Evolutionary conservation across 78 protist genomes (phyloP).

Genomic region (Dictyostelium brefeldianum): DNA sequence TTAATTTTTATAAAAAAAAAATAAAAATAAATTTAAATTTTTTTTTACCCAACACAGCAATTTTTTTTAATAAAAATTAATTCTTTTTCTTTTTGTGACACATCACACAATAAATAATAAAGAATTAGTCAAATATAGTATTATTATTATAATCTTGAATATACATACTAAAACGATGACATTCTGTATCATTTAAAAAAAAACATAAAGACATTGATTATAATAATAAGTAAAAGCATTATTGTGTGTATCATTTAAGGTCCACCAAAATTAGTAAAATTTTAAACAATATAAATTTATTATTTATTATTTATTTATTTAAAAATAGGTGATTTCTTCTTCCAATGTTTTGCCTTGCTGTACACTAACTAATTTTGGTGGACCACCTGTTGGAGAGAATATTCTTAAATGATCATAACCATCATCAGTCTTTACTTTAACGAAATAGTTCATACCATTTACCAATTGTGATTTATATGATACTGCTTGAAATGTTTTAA

Average conservation of each 20-base stretch:
- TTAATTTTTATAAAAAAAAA: background rate
- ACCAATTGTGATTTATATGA: conserved; percentile 44
- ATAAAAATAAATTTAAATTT: background rate
- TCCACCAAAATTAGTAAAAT: no score
- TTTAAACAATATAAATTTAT: no score
- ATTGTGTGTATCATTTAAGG: no score
- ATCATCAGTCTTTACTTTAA: conserved; percentile 30
- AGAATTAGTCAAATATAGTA: no score
- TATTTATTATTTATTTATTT: background rate
- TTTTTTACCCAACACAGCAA: no score
- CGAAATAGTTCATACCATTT: conserved; percentile 56
- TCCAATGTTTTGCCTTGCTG: conserved; percentile 18
- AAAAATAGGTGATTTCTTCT: conserved; percentile 26
- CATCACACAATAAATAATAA: no score
- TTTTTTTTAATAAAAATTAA: background rate
- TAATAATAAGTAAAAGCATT: no score
- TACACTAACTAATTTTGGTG: background rate
- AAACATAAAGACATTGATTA: no score
- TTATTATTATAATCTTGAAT: no score
- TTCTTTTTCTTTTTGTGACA: no score
- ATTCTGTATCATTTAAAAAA: no score
- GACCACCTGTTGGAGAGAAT: background rate
- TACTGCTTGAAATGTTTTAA: background rate
- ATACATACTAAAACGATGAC: no score
- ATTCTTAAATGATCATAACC: conserved; percentile 20